These are phyloP conservation scores for Lepidium didymum DNA, from an alignment of 345 rosid genomes.

Conservation along the genomic window DNA sequence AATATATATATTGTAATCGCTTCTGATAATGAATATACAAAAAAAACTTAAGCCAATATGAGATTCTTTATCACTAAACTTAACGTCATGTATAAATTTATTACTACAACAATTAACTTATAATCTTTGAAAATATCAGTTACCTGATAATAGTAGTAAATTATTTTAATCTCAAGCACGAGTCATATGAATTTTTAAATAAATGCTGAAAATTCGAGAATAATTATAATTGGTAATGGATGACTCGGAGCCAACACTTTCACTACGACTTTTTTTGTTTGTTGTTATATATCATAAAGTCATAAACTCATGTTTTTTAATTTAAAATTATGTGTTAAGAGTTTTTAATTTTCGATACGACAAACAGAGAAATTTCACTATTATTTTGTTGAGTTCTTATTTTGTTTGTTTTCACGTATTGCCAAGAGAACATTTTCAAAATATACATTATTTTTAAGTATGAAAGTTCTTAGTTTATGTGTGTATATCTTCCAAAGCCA, in stretches of 20 bases:
- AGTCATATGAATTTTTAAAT: neutral
- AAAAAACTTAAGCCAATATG: no score
- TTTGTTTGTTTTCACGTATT: neutral
- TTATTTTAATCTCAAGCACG: neutral
- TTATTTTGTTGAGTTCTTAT: neutral
- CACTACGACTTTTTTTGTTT: neutral
- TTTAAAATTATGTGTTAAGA: neutral
- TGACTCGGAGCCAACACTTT: slow-evolving; percentile 13
- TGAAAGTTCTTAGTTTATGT: no score
- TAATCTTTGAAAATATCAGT: neutral
- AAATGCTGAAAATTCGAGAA: neutral
- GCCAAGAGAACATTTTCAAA: neutral
- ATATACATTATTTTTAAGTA: neutral
- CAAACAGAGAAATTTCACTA: neutral
- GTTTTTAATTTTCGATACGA: neutral
- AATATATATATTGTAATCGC: no score
- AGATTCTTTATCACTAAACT: neutral
- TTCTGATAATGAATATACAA: no score
- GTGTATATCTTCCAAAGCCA: no score
- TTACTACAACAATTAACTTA: neutral
- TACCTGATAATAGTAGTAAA: neutral
- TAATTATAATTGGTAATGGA: neutral
- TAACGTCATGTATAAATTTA: neutral
- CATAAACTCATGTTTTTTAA: neutral
- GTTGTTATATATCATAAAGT: neutral